phyloP scores from a whole-genome alignment of 306 rosid genomes.

The Abrus pulchellus region DNA sequence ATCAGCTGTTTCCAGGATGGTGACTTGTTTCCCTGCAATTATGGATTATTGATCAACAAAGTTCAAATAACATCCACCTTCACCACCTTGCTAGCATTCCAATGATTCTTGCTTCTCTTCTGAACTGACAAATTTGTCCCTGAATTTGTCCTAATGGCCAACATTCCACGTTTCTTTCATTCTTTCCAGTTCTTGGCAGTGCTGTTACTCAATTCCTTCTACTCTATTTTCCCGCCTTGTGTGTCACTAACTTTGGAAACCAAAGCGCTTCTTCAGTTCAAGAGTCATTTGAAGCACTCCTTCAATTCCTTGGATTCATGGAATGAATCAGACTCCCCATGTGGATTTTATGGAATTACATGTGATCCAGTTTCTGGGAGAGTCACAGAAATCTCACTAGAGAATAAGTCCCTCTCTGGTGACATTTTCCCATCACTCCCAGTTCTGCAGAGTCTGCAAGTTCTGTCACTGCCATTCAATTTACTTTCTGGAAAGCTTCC shows the following conservation, averaged over 20 bases:
- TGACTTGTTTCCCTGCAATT: conserved; percentile 49
- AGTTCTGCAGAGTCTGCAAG: conserved; percentile 60
- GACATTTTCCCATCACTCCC: conserved; percentile 70
- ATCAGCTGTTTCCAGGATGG: conserved; percentile 56
- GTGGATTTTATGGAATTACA: conserved; percentile 70
- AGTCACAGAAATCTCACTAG: conserved; percentile 71
- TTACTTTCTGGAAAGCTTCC: conserved; percentile 76
- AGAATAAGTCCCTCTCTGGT: conserved; percentile 73
- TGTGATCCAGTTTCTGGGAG: conserved; percentile 64
- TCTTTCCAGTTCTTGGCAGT: conserved; percentile 41
- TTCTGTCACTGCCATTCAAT: conserved; percentile 69
- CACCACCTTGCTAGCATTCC: conserved; percentile 14
- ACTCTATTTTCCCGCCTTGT: conserved; percentile 62
- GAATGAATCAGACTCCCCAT: conserved; percentile 68
- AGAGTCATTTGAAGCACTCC: conserved; percentile 76
- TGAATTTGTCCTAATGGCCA: conserved; percentile 59
- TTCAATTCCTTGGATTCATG: conserved; percentile 65
- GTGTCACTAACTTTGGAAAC: conserved; percentile 59
- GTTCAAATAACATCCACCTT: conserved; percentile 35
- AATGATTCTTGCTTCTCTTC: conserved; percentile 22
- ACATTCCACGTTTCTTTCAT: conserved; percentile 24
- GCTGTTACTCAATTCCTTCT: conserved; percentile 42
- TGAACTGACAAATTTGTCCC: conserved; percentile 56
- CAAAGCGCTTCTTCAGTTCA: conserved; percentile 72
- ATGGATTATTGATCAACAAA: conserved; percentile 50